A percentile compares a stretch with the other conserved stretches of the same genome.
These are phyloP conservation scores for Penicillium subrubescens DNA, from an alignment of 495 filamentous ascomycete species.

Conservation along the genomic window DNA sequence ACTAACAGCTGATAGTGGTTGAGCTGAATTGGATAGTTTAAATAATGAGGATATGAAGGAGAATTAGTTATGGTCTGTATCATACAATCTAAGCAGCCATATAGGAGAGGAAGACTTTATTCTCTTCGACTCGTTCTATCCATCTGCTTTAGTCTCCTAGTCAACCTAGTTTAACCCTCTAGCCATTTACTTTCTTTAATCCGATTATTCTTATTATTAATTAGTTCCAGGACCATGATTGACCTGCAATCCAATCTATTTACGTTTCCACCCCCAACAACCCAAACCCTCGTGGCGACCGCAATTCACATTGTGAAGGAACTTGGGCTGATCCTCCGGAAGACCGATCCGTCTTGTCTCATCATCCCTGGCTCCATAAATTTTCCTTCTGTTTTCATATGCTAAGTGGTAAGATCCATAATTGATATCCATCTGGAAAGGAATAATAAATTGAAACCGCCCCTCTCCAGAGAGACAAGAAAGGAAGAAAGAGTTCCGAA, in stretches of 20 bases:
- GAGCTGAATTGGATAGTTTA: neutral
- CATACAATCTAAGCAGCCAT: neutral
- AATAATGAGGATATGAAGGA: neutral
- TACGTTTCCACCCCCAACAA: neutral
- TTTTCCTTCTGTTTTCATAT: neutral
- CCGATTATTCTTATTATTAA: neutral
- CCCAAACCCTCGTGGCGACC: neutral
- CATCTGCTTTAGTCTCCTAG: neutral
- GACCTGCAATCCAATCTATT: constrained; percentile 1
- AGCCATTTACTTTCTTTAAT: neutral
- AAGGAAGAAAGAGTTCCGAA: neutral
- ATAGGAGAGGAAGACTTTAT: neutral
- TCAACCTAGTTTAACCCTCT: too few relatives aligned
- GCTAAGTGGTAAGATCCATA: neutral
- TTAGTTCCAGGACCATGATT: neutral
- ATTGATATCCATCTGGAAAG: neutral
- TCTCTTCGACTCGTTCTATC: neutral
- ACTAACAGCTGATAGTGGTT: neutral
- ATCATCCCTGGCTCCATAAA: constrained; percentile 1
- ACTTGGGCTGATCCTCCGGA: constrained; percentile 12
- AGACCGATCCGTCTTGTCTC: constrained; percentile 12
- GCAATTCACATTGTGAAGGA: neutral
- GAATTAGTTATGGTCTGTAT: neutral
- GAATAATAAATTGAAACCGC: neutral
- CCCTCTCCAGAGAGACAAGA: neutral